Percentiles rank a stretch among this genome's conserved stretches.
phyloP scores from a whole-genome alignment of 371 early-diverging fungal species.

The Mortierella polycephala region DNA sequence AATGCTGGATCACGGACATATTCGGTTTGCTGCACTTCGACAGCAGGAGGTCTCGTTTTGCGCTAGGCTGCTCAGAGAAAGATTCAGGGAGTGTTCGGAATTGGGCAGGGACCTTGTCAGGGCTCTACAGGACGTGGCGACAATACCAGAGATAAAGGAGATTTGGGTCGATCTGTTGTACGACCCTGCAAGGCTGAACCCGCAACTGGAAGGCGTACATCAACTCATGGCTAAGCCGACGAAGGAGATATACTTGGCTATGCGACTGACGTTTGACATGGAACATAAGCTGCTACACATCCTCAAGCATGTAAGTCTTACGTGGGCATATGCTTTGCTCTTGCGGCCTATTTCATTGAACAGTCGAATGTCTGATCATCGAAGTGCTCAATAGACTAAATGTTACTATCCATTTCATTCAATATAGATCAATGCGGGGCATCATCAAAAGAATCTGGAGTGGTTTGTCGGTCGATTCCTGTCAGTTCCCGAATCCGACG shows the following conservation, averaged over 20 bases:
- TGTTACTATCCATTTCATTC: neutral
- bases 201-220: constrained; percentile 63
- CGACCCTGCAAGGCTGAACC: constrained; percentile 66
- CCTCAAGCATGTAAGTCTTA: constrained; percentile 65
- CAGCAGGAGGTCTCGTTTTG: constrained; percentile 68
- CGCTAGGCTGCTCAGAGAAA: constrained; percentile 62
- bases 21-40: constrained; percentile 57
- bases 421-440: constrained; percentile 59
- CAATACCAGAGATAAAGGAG: constrained; percentile 67
- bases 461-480: constrained; percentile 79
- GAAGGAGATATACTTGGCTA: constrained; percentile 67
- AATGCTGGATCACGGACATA: constrained; percentile 60
- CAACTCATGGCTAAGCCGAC: constrained; percentile 63
- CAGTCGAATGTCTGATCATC: no score
- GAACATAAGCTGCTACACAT: constrained; percentile 76
- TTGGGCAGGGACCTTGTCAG: constrained; percentile 80
- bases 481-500: constrained; percentile 68
- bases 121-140: constrained; percentile 72
- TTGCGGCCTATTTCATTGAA: neutral
- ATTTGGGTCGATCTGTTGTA: constrained; percentile 71
- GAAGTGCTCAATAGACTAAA: neutral
- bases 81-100: constrained; percentile 63
- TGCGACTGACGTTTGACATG: constrained; percentile 78
- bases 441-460: constrained; percentile 67
- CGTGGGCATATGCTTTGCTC: neutral